phyloP scores from a whole-genome alignment of 768 basidiomycete genomes.

The Boletus eberwhitei region DNA sequence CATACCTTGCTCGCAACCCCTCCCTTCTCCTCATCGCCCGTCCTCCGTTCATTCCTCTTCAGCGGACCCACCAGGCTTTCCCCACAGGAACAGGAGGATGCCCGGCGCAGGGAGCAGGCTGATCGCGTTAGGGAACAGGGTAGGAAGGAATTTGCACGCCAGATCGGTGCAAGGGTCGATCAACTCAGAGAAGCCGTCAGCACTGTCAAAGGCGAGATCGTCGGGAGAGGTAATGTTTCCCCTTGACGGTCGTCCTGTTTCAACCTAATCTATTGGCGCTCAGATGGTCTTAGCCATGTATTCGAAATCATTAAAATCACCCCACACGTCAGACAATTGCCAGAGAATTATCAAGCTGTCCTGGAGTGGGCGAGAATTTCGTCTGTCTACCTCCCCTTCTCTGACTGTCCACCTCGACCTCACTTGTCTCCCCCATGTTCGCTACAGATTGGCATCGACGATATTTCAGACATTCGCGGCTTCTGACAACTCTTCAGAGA shows the following conservation, averaged over 20 bases:
- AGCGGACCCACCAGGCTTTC: slow-evolving; percentile 69
- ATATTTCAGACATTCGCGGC: slow-evolving; percentile 95
- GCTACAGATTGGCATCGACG: slow-evolving; percentile 82
- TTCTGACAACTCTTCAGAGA: slow-evolving; percentile 87
- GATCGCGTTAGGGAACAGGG: slow-evolving; percentile 88
- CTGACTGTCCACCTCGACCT: not conserved
- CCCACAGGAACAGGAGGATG: slow-evolving; percentile 75
- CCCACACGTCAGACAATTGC: slow-evolving; percentile 71
- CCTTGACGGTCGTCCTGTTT: not conserved
- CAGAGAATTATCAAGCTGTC: slow-evolving; percentile 82
- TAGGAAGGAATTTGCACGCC: slow-evolving; percentile 75
- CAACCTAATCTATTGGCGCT: slow-evolving; percentile 4
- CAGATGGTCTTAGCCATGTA: slow-evolving; percentile 85
- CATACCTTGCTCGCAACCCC: slow-evolving; percentile 70
- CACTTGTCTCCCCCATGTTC: slow-evolving; percentile 2
- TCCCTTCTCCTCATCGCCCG: slow-evolving; percentile 77
- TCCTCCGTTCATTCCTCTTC: slow-evolving; percentile 82
- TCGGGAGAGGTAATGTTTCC: slow-evolving; percentile 67
- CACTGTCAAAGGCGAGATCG: slow-evolving; percentile 90
- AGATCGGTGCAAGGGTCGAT: slow-evolving; percentile 85
- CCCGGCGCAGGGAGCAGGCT: slow-evolving; percentile 77
- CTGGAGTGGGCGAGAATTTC: slow-evolving; percentile 97
- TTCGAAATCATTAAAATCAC: slow-evolving; percentile 86
- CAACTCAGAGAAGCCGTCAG: slow-evolving; percentile 78
- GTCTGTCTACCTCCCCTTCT: slow-evolving; percentile 47